phyloP scores from a whole-genome alignment of 306 rosid genomes.

The Ormosia semicastrata region DNA sequence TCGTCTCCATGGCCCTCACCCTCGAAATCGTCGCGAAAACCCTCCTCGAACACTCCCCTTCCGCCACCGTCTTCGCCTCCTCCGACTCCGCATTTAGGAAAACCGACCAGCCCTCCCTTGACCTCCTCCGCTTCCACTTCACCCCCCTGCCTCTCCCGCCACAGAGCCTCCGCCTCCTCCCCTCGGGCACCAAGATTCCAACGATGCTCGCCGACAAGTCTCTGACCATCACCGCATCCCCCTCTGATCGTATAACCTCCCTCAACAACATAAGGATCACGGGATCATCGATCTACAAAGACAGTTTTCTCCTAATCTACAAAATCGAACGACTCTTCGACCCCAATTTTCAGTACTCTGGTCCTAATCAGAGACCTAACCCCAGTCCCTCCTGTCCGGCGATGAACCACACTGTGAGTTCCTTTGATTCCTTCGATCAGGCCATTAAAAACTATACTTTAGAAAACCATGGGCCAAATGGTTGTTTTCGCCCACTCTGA shows the following conservation, averaged over 20 bases:
- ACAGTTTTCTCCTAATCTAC: slow-evolving; percentile 56
- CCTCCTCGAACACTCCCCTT: slow-evolving; percentile 45
- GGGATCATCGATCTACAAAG: slow-evolving; percentile 53
- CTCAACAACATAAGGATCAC: slow-evolving; percentile 50
- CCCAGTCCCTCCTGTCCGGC: slow-evolving; percentile 26
- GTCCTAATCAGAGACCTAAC: slow-evolving; percentile 13
- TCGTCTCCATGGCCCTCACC: slow-evolving; percentile 70
- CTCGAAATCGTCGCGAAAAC: slow-evolving; percentile 58
- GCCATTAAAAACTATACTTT: slow-evolving; percentile 43
- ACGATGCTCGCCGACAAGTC: slow-evolving; percentile 48
- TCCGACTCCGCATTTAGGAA: slow-evolving; percentile 62
- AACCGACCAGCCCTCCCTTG: slow-evolving; percentile 73
- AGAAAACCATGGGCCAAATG: too few species aligned
- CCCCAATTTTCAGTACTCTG: slow-evolving; percentile 32
- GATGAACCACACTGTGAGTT: background rate
- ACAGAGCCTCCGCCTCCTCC: slow-evolving; percentile 54
- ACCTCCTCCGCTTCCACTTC: slow-evolving; percentile 72
- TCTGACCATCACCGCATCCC: slow-evolving; percentile 50
- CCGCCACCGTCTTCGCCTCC: slow-evolving; percentile 81
- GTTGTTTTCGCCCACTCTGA: too few species aligned
- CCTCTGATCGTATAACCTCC: slow-evolving; percentile 30
- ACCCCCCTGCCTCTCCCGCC: slow-evolving; percentile 46
- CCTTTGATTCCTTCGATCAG: slow-evolving; percentile 37
- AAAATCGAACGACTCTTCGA: slow-evolving; percentile 59
- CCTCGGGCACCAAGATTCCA: slow-evolving; percentile 64